These are phyloP conservation scores for Coffea canephora DNA, from an alignment of 257 asterid genomes.

Conservation along the genomic window DNA sequence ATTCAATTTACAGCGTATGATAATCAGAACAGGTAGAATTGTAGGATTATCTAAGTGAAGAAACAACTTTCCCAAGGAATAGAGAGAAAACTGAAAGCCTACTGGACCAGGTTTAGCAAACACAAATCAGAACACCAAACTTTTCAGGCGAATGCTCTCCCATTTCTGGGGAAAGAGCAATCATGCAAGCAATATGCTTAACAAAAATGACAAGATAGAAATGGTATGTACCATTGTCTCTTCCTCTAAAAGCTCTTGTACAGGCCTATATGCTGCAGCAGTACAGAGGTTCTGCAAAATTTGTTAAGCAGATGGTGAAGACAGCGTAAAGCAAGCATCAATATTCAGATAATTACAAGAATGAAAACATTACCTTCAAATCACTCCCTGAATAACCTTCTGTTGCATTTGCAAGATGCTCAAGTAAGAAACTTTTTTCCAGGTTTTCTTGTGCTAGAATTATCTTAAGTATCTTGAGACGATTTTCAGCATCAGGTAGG, in stretches of 20 bases:
- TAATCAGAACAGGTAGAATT: neutral
- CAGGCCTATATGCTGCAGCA: conserved; percentile 96
- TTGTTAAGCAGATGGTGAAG: neutral
- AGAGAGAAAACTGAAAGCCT: neutral
- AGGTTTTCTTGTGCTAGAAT: conserved; percentile 79
- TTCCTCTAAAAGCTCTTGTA: conserved; percentile 78
- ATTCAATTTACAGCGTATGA: neutral
- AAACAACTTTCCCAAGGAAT: neutral
- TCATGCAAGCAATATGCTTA: neutral
- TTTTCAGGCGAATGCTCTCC: neutral
- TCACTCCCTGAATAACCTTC: conserved; percentile 99
- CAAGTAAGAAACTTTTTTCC: conserved; percentile 60
- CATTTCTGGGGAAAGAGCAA: neutral
- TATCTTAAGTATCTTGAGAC: conserved; percentile 78
- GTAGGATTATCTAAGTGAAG: neutral
- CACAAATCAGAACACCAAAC: neutral
- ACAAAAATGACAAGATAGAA: conserved; percentile 1
- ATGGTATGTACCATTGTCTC: conserved; percentile 55
- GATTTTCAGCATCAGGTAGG: conserved; percentile 94
- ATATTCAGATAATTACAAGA: conserved; percentile 8
- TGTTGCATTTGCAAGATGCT: conserved; percentile 85
- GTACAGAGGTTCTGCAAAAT: conserved; percentile 79
- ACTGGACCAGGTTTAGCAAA: neutral
- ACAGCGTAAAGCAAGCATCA: conserved; percentile 12
- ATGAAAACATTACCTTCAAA: conserved; percentile 62